phyloP scores from a whole-genome alignment of 371 early-diverging fungal species.

The Syncephalastrum racemosum region DNA sequence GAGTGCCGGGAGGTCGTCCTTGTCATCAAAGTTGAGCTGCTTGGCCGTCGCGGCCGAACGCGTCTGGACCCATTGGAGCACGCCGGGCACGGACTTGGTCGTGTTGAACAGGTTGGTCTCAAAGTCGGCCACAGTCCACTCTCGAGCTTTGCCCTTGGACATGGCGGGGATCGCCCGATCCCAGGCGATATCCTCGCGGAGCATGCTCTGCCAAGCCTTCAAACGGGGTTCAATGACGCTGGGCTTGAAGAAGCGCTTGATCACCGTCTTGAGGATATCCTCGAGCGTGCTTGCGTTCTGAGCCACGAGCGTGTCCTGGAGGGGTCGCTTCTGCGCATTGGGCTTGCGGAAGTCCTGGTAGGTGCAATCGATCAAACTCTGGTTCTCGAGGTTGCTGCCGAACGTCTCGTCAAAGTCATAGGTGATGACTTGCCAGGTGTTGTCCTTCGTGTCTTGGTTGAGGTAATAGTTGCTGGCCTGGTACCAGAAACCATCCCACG shows the following conservation, averaged over 20 bases:
- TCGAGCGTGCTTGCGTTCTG: conserved; percentile 47
- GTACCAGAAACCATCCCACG: conserved; percentile 53
- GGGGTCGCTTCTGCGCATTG: conserved; percentile 28
- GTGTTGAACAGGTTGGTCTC: conserved; percentile 36
- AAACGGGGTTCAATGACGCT: conserved; percentile 47
- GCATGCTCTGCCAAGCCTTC: conserved; percentile 50
- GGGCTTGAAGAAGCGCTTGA: conserved; percentile 57
- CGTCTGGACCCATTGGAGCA: conserved; percentile 32
- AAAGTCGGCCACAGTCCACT: conserved; percentile 44
- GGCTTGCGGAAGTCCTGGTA: conserved; percentile 41
- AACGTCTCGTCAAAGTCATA: conserved; percentile 60
- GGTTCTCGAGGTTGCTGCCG: conserved; percentile 29
- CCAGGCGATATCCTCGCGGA: conserved; percentile 56
- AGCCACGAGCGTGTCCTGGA: conserved; percentile 38
- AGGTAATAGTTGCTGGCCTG: conserved; percentile 55
- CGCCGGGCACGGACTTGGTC: conserved; percentile 18
- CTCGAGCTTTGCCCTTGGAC: conserved; percentile 44
- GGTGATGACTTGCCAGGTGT: conserved; percentile 53
- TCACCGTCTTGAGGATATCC: conserved; percentile 46
- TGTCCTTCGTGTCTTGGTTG: conserved; percentile 40
- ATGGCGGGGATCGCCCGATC: conserved; percentile 35
- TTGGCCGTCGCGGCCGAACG: conserved; percentile 28
- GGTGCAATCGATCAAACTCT: conserved; percentile 15
- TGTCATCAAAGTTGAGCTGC: conserved; percentile 36
- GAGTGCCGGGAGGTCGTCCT: conserved; percentile 40